Evolutionary conservation across 2,329 filamentous ascomycete genomes (phyloP), one percentile per base, ranked within the genome.

Genomic region (Chalara sp.): DNA sequence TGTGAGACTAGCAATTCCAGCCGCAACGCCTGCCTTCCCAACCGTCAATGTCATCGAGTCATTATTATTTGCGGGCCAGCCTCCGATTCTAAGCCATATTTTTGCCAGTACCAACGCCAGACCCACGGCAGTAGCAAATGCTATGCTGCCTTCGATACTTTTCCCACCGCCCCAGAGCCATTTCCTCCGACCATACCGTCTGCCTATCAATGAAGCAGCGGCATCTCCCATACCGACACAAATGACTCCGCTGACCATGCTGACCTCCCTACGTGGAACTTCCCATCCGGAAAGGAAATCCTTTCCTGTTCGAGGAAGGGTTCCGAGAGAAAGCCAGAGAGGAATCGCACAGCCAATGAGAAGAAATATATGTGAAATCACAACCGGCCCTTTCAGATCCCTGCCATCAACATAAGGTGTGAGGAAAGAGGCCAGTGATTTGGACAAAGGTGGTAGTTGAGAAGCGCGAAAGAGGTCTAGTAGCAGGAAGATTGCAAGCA

Each of bases 101-200:
- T 83, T 86, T 3, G 85, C 86, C 5, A 78, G 72, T 42, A 85
- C 69, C 44, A 97, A 74, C 0, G 92, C 93, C 5, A 78, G 56
- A 47, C 85, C 86, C 5, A 97, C 93, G 3, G 89, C 91, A 5
- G 73, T 68, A 1, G 84, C 86, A 68, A 99, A 97, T 1, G 93
- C 93, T 6, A 84, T 58, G 57, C 80, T 84, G 50, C 93, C 93
- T 68, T 99, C 92, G 1, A 99, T 75, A 56, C 89, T 96, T 76
- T 99, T 99, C 11, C 91, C 92, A 4, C 93, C 93, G 11, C 89
- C 88, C 93, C 93, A 99, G 29, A 91, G 78, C 93, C 93, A 99
- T 72, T 96, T 97, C 33, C 81, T 78, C 31, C 83, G 83, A 4
- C 93, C 93, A 65, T 84, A 96, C 13, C 92, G 82, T 33, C 93